Conservation (phyloP, 2,329 filamentous ascomycete genomes). For the Parastagonospora avenae region DNA sequence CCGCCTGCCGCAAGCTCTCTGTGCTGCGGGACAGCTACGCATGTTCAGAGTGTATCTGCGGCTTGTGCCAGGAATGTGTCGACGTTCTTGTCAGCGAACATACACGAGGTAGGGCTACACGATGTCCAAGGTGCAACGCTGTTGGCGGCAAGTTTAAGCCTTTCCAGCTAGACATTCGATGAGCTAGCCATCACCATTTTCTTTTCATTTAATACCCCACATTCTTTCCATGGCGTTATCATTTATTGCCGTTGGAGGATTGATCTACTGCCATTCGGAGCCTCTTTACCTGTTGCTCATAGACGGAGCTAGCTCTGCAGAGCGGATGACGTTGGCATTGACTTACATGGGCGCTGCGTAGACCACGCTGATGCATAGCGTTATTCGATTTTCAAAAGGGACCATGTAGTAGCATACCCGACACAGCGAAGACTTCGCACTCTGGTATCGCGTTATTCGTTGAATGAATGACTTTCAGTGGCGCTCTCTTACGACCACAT, state of each 20-base stretch:
- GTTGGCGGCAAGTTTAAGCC: constrained; percentile 82
- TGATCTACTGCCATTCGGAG: not conserved
- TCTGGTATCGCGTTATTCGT: constrained; percentile 6
- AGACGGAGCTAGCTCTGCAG: constrained; percentile 22
- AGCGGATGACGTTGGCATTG: constrained; percentile 22
- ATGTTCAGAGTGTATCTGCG: constrained; percentile 95
- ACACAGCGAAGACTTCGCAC: not conserved
- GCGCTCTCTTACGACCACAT: not conserved
- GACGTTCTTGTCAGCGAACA: constrained; percentile 78
- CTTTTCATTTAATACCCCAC: constrained; percentile 1
- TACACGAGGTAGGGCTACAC: constrained; percentile 67
- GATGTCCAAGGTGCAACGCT: constrained; percentile 79
- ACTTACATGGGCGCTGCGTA: constrained; percentile 21
- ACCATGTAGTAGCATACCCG: not conserved
- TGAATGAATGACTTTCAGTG: constrained; percentile 3
- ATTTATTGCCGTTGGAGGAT: constrained; percentile 16
- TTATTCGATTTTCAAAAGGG: constrained; percentile 1
- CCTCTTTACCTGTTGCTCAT: constrained; percentile 8
- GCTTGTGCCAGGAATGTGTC: constrained; percentile 86
- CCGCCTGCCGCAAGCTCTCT: constrained; percentile 79
- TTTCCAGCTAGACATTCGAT: constrained; percentile 82
- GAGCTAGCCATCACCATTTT: constrained; percentile 36
- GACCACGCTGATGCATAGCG: constrained; percentile 12
- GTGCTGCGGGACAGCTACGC: constrained; percentile 84
- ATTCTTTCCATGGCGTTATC: constrained; percentile 4